Evolutionary conservation across 129 eudicot species (phyloP).

Genomic region (Apium graveolens): DNA sequence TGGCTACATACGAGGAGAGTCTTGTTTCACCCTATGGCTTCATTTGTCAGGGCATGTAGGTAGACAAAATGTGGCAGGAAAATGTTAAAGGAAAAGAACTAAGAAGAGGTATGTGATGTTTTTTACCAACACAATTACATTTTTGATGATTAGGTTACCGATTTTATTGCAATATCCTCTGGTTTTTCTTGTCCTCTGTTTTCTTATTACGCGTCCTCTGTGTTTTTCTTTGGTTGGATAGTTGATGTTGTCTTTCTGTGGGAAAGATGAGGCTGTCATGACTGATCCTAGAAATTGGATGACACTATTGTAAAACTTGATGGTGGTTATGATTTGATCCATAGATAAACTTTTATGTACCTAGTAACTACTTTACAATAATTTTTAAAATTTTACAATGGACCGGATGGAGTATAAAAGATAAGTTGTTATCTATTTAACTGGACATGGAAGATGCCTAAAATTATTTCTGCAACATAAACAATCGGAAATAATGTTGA

Average conservation of each 20-base stretch:
- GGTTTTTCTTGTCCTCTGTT: neutral
- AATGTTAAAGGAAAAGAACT: neutral
- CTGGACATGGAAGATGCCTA: too few relatives aligned
- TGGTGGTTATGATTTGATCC: neutral
- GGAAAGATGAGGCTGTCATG: neutral
- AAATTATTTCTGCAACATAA: neutral
- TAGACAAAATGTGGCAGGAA: neutral
- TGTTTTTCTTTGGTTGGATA: neutral
- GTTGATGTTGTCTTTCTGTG: neutral
- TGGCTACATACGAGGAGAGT: constrained; percentile 2
- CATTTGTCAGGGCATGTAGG: neutral
- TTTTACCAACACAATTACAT: neutral
- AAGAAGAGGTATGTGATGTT: neutral
- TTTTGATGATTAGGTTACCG: neutral
- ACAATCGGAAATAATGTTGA: neutral
- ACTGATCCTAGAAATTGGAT: too few relatives aligned
- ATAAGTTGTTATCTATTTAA: too few relatives aligned
- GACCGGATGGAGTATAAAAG: neutral
- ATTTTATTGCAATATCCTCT: neutral
- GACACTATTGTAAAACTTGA: too few relatives aligned
- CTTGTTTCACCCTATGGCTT: constrained; percentile 10
- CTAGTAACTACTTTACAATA: neutral
- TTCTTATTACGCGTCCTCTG: neutral
- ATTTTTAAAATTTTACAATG: neutral
- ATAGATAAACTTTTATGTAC: neutral